These are phyloP conservation scores for Nigrospora osmanthi DNA, from an alignment of 2,329 filamentous ascomycete species.

Conservation along the genomic window DNA sequence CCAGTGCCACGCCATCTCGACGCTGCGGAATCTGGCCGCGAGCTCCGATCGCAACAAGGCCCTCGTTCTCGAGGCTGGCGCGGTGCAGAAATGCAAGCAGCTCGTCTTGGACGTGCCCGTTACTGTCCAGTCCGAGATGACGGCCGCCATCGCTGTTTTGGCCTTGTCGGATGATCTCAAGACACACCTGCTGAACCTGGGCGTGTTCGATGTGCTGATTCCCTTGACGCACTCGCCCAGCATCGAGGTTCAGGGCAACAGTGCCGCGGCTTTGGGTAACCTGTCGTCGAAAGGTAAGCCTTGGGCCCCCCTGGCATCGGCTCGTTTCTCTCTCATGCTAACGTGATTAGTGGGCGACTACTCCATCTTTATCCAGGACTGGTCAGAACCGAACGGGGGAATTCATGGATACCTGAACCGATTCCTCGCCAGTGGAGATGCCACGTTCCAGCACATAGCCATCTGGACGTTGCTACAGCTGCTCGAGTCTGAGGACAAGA, in stretches of 20 bases:
- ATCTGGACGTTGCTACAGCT: conserved; percentile 97
- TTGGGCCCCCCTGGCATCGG: neutral
- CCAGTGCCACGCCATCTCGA: conserved; percentile 97
- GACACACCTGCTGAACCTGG: conserved; percentile 78
- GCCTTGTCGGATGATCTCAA: conserved; percentile 95
- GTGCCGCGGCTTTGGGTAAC: conserved; percentile 90
- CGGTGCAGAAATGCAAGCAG: conserved; percentile 98
- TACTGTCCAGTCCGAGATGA: conserved; percentile 98
- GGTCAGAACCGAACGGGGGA: conserved; percentile 84
- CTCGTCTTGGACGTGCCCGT: conserved; percentile 88
- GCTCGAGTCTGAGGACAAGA: conserved; percentile 88
- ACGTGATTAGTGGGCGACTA: conserved; percentile 75
- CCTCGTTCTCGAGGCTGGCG: conserved; percentile 90
- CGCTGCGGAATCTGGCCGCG: conserved; percentile 86
- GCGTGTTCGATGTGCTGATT: conserved; percentile 93
- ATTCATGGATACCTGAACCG: conserved; percentile 92
- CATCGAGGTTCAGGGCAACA: conserved; percentile 97
- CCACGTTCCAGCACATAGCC: conserved; percentile 97
- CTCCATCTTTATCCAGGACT: conserved; percentile 89
- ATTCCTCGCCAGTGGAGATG: conserved; percentile 88
- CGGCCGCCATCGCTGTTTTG: conserved; percentile 94
- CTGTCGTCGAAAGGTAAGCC: conserved; percentile 85
- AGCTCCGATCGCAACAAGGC: conserved; percentile 98
- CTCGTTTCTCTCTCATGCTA: conserved; percentile 1
- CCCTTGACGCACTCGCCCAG: conserved; percentile 91